Conservation (phyloP, 768 basidiomycete genomes). For the Sporobolomyces roseus region DNA sequence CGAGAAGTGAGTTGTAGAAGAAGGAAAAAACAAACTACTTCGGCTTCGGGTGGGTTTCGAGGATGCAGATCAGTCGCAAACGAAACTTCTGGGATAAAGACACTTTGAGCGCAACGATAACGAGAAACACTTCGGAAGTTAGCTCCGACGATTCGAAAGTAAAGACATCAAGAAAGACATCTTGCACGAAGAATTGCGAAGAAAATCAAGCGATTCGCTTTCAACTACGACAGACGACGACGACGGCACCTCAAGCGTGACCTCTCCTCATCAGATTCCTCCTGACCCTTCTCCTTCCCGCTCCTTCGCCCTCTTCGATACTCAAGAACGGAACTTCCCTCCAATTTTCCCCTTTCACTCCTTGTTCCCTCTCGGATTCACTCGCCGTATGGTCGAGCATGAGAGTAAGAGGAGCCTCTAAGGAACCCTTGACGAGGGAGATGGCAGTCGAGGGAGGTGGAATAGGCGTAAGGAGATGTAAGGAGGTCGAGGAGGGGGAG, state of each 20-base stretch:
- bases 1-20: too few relatives aligned
- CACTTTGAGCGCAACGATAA: too few relatives aligned
- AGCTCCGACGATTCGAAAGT: too few relatives aligned
- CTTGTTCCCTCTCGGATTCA: constrained; percentile 51
- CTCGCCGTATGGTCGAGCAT: constrained; percentile 66
- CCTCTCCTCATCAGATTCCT: constrained; percentile 82
- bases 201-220: too few relatives aligned
- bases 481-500: constrained; percentile 34
- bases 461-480: constrained; percentile 80
- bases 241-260: constrained; percentile 53
- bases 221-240: too few relatives aligned
- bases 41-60: too few relatives aligned
- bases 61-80: too few relatives aligned
- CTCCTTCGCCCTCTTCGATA: constrained; percentile 65
- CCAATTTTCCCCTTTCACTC: constrained; percentile 57
- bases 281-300: constrained; percentile 66
- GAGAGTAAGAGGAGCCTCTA: constrained; percentile 81
- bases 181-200: too few relatives aligned
- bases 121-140: too few relatives aligned
- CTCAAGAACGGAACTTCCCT: constrained; percentile 70
- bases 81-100: too few relatives aligned
- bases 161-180: too few relatives aligned
- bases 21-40: too few relatives aligned
- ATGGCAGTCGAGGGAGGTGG: constrained; percentile 50
- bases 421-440: constrained; percentile 73